Conservation (phyloP, 768 basidiomycete genomes). For the Pleurotus tuber-regium region DNA sequence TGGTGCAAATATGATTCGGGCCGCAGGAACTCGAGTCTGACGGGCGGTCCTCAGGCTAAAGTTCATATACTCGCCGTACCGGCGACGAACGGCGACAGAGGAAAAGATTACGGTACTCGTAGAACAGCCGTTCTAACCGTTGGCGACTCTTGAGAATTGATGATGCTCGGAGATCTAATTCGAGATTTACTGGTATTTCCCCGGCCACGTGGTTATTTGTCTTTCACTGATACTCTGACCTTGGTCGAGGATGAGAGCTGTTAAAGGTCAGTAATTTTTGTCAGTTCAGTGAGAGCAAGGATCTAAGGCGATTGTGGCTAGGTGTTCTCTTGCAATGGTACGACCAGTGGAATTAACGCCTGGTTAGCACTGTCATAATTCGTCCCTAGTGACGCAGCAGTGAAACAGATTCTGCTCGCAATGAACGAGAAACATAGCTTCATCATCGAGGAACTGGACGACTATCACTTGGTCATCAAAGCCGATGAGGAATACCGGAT, state of each 20-base stretch:
- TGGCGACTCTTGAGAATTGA: too few relatives aligned
- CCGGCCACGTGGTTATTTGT: too few relatives aligned
- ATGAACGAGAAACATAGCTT: conserved; percentile 74
- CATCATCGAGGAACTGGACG: conserved; percentile 86
- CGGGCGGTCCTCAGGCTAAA: background rate
- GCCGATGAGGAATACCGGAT: conserved; percentile 79
- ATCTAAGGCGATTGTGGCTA: conserved; percentile 21
- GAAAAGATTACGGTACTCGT: too few relatives aligned
- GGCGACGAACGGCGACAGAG: conserved; percentile 1
- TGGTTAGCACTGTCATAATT: background rate
- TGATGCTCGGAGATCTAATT: too few relatives aligned
- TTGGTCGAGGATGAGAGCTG: conserved; percentile 64
- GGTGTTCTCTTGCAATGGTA: conserved; percentile 71
- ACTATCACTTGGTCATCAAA: conserved; percentile 79
- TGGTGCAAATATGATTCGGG: conserved; percentile 17
- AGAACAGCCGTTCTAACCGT: too few relatives aligned
- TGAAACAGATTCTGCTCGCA: conserved; percentile 81
- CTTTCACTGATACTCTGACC: too few relatives aligned
- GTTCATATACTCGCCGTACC: conserved; percentile 6
- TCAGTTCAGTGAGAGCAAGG: background rate
- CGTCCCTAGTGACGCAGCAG: conserved; percentile 70
- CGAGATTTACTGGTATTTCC: too few relatives aligned
- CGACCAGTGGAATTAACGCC: conserved; percentile 16
- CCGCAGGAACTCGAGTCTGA: too few relatives aligned
- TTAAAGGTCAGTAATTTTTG: conserved; percentile 46